Percentiles rank a stretch among this genome's conserved stretches.
Evolutionary conservation across 768 basidiomycete species (phyloP).

Genomic region (Podaxis mareebaensis): DNA sequence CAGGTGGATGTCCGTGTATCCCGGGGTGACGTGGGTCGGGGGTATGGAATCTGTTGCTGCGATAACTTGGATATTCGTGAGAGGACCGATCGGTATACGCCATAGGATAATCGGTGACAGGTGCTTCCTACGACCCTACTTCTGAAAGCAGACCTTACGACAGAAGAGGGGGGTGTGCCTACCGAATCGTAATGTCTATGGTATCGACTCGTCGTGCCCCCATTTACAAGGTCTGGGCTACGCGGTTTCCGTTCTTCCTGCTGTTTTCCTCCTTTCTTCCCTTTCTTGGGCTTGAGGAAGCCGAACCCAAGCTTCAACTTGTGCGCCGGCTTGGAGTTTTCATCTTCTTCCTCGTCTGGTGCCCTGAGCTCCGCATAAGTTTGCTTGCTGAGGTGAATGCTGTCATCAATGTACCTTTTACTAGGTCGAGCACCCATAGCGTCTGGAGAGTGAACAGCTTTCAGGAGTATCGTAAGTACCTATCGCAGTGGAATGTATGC

Average conservation of each 20-base stretch:
- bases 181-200: no score
- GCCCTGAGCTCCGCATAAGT: not conserved
- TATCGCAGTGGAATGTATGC: not conserved
- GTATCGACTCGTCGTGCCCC: not conserved
- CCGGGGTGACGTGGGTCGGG: not conserved
- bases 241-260: not conserved
- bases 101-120: not conserved
- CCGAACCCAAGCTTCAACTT: not conserved
- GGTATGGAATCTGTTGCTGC: not conserved
- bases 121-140: not conserved
- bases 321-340: not conserved
- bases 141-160: not conserved
- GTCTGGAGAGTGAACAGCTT: not conserved
- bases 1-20: not conserved
- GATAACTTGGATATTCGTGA: not conserved
- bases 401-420: not conserved
- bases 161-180: not conserved
- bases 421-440: not conserved
- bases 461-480: not conserved
- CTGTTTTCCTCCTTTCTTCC: not conserved
- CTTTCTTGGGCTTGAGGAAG: not conserved
- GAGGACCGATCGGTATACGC: not conserved
- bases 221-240: not conserved
- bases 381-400: not conserved
- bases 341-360: not conserved